These are phyloP conservation scores for Microbotryum intermedium DNA, from an alignment of 1,284 basidiomycete species.

Conservation along the genomic window DNA sequence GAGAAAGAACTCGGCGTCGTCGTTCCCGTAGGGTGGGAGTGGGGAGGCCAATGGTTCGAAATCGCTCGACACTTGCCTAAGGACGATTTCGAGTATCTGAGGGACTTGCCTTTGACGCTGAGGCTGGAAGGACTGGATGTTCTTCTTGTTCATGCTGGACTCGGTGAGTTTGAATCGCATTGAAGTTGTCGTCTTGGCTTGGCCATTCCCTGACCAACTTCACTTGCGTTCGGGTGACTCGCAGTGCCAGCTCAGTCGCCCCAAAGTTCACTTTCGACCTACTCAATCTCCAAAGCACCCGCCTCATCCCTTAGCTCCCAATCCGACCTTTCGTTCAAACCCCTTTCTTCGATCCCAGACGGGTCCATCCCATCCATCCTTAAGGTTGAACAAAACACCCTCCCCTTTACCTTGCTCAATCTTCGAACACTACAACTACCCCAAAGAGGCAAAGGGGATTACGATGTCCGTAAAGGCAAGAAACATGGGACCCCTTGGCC, in stretches of 20 bases:
- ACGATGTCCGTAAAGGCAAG: constrained; percentile 4
- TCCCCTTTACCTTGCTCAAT: constrained; percentile 34
- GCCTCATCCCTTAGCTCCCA: constrained; percentile 5
- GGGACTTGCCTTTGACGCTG: constrained; percentile 59
- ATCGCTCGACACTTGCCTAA: constrained; percentile 57
- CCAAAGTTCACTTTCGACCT: neutral
- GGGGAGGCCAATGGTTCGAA: constrained; percentile 65
- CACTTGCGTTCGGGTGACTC: neutral
- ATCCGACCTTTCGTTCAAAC: constrained; percentile 4
- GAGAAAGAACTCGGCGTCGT: constrained; percentile 14
- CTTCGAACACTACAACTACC: constrained; percentile 32
- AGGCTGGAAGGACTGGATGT: constrained; percentile 67
- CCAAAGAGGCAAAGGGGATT: constrained; percentile 25
- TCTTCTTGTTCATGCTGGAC: constrained; percentile 72
- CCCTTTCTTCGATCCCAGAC: neutral
- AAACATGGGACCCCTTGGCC: constrained; percentile 27
- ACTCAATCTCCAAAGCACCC: neutral
- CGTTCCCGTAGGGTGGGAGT: constrained; percentile 51
- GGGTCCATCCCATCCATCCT: constrained; percentile 8
- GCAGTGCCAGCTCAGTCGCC: neutral
- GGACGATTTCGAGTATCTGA: constrained; percentile 58
- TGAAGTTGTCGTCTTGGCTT: neutral
- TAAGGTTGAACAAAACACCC: constrained; percentile 19
- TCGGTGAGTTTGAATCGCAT: constrained; percentile 37
- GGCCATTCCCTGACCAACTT: neutral